Conservation (phyloP, 1,139 yeast genomes). For the Nakaseomyces sp. region DNA sequence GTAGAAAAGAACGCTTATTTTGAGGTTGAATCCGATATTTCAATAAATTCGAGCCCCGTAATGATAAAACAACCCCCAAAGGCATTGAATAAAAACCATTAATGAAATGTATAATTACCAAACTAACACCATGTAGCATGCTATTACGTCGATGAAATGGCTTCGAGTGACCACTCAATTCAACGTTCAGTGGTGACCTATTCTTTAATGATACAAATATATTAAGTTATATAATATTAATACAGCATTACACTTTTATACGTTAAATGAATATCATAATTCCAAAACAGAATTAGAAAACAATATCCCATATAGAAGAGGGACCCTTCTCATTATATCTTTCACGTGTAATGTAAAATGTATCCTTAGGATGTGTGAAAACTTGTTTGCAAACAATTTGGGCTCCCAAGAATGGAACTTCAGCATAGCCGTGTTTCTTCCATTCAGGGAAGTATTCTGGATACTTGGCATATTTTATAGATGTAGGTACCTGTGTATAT, state of each 20-base stretch:
- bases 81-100: background rate
- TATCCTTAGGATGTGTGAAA: slow-evolving; percentile 59
- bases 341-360: slow-evolving; percentile 57
- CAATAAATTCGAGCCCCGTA: background rate
- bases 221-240: background rate
- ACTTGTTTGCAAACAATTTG: slow-evolving; percentile 82
- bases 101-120: too few relatives aligned
- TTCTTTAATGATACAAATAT: background rate
- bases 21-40: background rate
- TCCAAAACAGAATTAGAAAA: slow-evolving; percentile 16
- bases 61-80: background rate
- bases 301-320: slow-evolving; percentile 44
- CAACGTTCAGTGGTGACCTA: too few relatives aligned
- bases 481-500: slow-evolving; percentile 62
- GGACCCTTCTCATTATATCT: slow-evolving; percentile 81
- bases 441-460: slow-evolving; percentile 95
- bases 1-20: background rate
- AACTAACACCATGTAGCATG: too few relatives aligned
- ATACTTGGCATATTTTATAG: slow-evolving; percentile 56
- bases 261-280: background rate
- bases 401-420: slow-evolving; percentile 73
- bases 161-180: too few relatives aligned
- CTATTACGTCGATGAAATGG: too few relatives aligned
- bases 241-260: background rate
- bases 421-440: slow-evolving; percentile 79